A percentile compares a stretch with the other conserved stretches of the same genome.
Conservation (phyloP, 1,284 basidiomycete genomes). For the Pulchroboletus neoregius region DNA sequence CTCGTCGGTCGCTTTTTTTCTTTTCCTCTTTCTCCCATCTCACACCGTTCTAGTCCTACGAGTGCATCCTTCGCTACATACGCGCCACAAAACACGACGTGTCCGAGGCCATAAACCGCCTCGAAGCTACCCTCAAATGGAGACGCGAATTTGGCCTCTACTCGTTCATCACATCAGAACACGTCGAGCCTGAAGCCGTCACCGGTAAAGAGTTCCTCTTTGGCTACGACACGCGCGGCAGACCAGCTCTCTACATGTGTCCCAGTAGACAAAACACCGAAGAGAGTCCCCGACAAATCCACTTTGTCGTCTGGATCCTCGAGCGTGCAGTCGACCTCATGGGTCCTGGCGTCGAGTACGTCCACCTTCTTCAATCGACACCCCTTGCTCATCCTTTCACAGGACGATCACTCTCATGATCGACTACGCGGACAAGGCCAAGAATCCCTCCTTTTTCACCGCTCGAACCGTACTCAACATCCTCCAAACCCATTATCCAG, state of each 20-base stretch:
- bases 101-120: conserved; percentile 50
- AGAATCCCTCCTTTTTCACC: conserved; percentile 66
- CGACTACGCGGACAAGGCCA: conserved; percentile 77
- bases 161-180: conserved; percentile 49
- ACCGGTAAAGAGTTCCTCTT: conserved; percentile 74
- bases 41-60: conserved; percentile 44
- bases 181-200: conserved; percentile 68
- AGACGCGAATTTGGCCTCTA: conserved; percentile 70
- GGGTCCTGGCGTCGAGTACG: conserved; percentile 73
- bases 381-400: not conserved
- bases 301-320: conserved; percentile 71
- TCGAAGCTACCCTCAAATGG: conserved; percentile 72
- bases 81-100: conserved; percentile 70
- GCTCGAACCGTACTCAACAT: conserved; percentile 68
- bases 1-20: conserved; percentile 40
- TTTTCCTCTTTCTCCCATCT: not conserved
- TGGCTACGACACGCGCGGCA: conserved; percentile 66
- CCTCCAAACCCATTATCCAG: conserved; percentile 87
- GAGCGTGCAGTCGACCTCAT: conserved; percentile 72
- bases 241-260: conserved; percentile 76
- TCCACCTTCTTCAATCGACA: conserved; percentile 2
- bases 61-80: conserved; percentile 67
- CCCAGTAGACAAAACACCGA: conserved; percentile 83
- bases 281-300: conserved; percentile 69
- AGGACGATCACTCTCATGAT: conserved; percentile 75